Evolutionary conservation across 371 early-diverging fungal species (phyloP).

Genomic region (Mucor piriformis): DNA sequence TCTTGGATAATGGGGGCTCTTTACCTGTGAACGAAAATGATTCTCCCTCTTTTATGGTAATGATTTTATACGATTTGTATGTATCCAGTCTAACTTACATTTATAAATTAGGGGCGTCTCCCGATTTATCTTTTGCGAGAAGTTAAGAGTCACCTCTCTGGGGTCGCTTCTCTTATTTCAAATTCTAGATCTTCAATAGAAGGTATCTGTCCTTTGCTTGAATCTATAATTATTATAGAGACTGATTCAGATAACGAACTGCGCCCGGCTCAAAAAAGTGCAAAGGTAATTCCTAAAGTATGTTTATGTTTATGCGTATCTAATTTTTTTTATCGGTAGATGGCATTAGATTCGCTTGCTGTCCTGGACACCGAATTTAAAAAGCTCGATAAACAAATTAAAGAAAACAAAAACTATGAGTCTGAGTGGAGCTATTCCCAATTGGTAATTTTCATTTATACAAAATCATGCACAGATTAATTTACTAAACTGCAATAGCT

Average conservation of each 20-base stretch:
- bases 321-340: background rate
- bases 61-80: background rate
- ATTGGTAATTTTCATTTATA: conserved; percentile 10
- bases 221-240: conserved; percentile 45
- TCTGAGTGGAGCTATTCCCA: conserved; percentile 32
- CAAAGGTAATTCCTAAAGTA: conserved; percentile 30
- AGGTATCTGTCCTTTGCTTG: conserved; percentile 39
- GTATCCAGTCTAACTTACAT: background rate
- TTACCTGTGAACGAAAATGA: background rate
- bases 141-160: conserved; percentile 15
- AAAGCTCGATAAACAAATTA: conserved; percentile 20
- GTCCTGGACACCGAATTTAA: conserved; percentile 13
- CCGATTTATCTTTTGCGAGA: conserved; percentile 21
- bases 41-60: conserved; percentile 11
- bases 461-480: background rate
- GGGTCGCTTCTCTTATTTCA: conserved; percentile 7
- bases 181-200: conserved; percentile 30
- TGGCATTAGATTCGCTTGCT: conserved; percentile 22
- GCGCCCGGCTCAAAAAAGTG: conserved; percentile 46
- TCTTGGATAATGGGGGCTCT: background rate
- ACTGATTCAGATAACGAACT: conserved; percentile 48
- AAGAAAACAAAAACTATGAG: conserved; percentile 15
- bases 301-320: background rate
- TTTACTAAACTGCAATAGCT: background rate
- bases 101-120: conserved; percentile 12